Percentiles rank a stretch among this genome's conserved stretches.
phyloP scores from a whole-genome alignment of 345 rosid species.

The Trapa bicornis region DNA sequence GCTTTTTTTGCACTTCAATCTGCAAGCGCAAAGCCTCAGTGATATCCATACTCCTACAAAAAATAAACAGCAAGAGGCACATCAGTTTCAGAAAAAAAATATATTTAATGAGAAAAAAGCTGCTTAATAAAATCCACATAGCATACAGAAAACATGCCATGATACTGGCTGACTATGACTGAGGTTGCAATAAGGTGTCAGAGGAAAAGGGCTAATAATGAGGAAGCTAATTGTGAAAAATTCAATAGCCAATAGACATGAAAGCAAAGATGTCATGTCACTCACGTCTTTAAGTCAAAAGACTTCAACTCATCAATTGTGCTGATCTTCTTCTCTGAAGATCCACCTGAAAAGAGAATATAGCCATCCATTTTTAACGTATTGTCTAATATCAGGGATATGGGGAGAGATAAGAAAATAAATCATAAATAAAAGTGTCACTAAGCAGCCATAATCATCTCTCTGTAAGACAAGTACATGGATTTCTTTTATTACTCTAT shows the following conservation, averaged over 20 bases:
- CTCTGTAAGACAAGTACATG: neutral
- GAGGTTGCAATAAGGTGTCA: neutral
- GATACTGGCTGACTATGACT: neutral
- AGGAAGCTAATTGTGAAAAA: conserved; percentile 1
- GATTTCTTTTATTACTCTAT: neutral
- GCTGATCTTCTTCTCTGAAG: neutral
- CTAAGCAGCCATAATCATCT: neutral
- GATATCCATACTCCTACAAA: conserved; percentile 6
- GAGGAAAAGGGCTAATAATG: neutral
- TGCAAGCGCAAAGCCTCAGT: conserved; percentile 31
- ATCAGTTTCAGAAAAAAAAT: too few relatives aligned
- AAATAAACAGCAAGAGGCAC: neutral
- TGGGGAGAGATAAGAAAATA: too few relatives aligned
- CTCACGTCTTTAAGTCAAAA: conserved; percentile 8
- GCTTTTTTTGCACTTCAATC: conserved; percentile 64
- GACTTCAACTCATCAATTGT: conserved; percentile 6
- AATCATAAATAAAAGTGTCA: neutral
- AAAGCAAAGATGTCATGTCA: neutral
- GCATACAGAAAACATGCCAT: too few relatives aligned
- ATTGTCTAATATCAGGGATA: too few relatives aligned
- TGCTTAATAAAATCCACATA: too few relatives aligned
- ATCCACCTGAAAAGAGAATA: conserved; percentile 1
- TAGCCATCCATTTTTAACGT: too few relatives aligned
- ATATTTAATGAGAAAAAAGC: too few relatives aligned
- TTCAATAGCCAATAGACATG: too few relatives aligned